These are phyloP conservation scores for Trichosanthes truncata DNA, from an alignment of 306 rosid genomes.

Conservation along the genomic window DNA sequence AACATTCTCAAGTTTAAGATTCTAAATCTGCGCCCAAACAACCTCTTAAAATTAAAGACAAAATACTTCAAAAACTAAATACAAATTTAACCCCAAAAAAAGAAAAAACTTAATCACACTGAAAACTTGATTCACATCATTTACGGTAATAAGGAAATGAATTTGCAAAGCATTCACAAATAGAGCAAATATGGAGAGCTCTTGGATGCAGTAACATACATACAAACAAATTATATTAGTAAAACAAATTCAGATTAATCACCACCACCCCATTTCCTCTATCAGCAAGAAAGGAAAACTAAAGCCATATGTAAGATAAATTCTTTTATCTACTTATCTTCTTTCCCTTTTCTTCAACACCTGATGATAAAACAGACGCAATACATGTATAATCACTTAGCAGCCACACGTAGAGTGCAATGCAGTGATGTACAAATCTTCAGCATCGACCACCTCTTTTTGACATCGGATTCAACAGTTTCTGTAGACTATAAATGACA, in stretches of 20 bases:
- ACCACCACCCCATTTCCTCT: background rate
- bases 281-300: background rate
- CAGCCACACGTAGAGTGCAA: background rate
- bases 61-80: background rate
- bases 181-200: background rate
- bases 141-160: background rate
- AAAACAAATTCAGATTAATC: background rate
- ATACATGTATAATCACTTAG: background rate
- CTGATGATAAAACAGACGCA: slow-evolving; percentile 1
- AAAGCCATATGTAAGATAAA: background rate
- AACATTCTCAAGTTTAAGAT: too few species aligned
- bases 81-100: background rate
- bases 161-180: background rate
- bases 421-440: background rate
- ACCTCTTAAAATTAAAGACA: too few species aligned
- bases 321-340: background rate
- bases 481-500: background rate
- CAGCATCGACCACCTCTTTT: background rate
- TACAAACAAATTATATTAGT: background rate
- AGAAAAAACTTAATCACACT: background rate
- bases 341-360: background rate
- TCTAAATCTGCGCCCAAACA: too few species aligned
- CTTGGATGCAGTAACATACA: background rate
- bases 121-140: background rate
- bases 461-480: background rate